Conservation (phyloP, 2,329 filamentous ascomycete species). For the Orbilia quercus region DNA sequence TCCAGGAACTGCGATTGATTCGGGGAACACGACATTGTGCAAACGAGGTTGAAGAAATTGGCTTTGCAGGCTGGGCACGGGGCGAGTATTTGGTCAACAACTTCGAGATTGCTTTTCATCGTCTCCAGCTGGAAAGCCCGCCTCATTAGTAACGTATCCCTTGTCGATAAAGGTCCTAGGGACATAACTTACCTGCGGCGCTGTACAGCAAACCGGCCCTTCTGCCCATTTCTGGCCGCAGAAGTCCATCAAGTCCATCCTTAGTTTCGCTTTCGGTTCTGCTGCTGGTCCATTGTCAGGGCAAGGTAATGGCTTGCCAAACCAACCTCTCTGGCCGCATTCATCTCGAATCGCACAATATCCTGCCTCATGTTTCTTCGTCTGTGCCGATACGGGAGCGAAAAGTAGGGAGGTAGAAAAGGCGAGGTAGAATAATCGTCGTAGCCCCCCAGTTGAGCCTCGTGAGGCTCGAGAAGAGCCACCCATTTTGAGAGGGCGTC, state of each 20-base stretch:
- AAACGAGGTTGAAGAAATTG: slow-evolving; percentile 99
- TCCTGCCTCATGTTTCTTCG: slow-evolving; percentile 58
- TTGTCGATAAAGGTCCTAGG: neutral
- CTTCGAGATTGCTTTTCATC: slow-evolving; percentile 84
- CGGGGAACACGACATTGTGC: slow-evolving; percentile 96
- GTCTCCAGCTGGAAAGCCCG: slow-evolving; percentile 73
- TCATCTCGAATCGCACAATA: slow-evolving; percentile 63
- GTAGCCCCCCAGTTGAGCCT: slow-evolving; percentile 55
- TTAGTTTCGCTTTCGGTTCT: slow-evolving; percentile 76
- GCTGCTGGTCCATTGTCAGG: slow-evolving; percentile 87
- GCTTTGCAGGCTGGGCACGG: slow-evolving; percentile 96
- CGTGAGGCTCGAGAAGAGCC: slow-evolving; percentile 49
- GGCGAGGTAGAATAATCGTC: slow-evolving; percentile 39
- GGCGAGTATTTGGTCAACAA: slow-evolving; percentile 87
- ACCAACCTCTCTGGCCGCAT: slow-evolving; percentile 90
- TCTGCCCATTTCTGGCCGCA: slow-evolving; percentile 89
- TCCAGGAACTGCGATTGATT: slow-evolving; percentile 97
- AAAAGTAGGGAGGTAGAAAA: slow-evolving; percentile 35
- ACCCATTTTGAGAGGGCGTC: slow-evolving; percentile 47
- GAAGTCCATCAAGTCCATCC: slow-evolving; percentile 81
- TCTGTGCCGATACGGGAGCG: slow-evolving; percentile 47
- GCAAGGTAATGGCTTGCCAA: slow-evolving; percentile 89
- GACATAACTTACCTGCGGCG: slow-evolving; percentile 73
- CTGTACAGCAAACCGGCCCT: slow-evolving; percentile 84
- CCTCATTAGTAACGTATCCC: slow-evolving; percentile 21